Percentiles rank a stretch among this genome's conserved stretches.
Conservation (phyloP, 2,329 filamentous ascomycete species). For the Xylaria sp. region DNA sequence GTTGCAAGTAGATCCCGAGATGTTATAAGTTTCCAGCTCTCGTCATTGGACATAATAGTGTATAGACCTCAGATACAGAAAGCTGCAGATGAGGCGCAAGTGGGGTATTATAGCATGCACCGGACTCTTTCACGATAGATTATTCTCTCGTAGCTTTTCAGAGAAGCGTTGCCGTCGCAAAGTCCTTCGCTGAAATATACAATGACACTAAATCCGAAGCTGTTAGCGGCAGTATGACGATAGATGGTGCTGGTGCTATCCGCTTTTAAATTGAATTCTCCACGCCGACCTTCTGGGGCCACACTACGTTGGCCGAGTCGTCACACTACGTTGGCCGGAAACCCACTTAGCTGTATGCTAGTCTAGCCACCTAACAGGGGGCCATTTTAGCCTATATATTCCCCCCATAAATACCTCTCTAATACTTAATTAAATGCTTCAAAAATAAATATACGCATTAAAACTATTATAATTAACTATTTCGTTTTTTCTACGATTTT, state of each 20-base stretch:
- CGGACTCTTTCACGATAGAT: not conserved
- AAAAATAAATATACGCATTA: too few relatives aligned
- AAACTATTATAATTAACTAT: too few relatives aligned
- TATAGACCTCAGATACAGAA: not conserved
- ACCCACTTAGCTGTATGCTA: too few relatives aligned
- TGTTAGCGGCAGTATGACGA: not conserved
- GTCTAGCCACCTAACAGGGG: too few relatives aligned
- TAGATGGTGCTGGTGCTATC: not conserved
- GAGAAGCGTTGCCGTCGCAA: not conserved
- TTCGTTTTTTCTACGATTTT: too few relatives aligned
- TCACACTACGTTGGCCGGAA: too few relatives aligned
- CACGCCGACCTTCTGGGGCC: slow-evolving; percentile 1
- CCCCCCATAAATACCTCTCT: too few relatives aligned
- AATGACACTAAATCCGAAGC: not conserved
- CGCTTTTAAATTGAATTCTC: not conserved
- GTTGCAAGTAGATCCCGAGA: not conserved
- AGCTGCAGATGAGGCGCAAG: not conserved
- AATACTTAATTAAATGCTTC: too few relatives aligned
- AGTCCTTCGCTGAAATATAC: not conserved
- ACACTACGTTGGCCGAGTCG: too few relatives aligned
- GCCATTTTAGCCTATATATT: too few relatives aligned
- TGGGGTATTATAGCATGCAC: not conserved
- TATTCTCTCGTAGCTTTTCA: not conserved
- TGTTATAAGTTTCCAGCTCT: not conserved
- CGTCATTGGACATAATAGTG: not conserved